Percentiles rank a stretch among this genome's conserved stretches.
Evolutionary conservation across 208 protist species (phyloP).

Genomic region (Acanthamoeba castellanii): DNA sequence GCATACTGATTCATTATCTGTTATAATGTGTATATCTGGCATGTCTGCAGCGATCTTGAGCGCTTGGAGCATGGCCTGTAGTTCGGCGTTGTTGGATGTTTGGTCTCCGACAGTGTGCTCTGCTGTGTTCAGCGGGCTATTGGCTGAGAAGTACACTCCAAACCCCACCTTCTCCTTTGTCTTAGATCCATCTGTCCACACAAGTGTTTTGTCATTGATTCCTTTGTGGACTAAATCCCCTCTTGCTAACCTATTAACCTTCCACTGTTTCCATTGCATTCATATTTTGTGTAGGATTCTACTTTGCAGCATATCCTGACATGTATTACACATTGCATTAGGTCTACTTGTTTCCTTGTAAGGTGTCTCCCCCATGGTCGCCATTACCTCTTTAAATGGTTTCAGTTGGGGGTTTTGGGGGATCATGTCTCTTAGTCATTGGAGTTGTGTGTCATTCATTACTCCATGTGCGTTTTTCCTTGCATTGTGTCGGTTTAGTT

Average conservation of each 20-base stretch:
- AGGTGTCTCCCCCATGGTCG: no score
- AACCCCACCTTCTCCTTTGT: neutral
- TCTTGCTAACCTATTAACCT: no score
- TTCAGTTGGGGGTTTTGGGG: neutral
- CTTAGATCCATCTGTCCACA: neutral
- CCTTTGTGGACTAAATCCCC: no score
- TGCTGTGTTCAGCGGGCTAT: neutral
- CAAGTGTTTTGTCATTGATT: neutral
- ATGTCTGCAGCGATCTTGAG: neutral
- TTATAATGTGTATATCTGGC: neutral
- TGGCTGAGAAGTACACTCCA: neutral
- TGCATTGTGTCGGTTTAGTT: neutral
- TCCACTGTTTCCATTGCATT: neutral
- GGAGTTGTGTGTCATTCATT: neutral
- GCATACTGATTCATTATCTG: neutral
- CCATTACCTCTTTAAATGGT: neutral
- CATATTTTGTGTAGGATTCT: neutral
- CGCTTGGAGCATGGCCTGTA: neutral
- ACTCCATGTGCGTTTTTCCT: neutral
- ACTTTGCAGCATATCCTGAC: no score
- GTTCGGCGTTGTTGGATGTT: neutral
- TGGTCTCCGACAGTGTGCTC: neutral
- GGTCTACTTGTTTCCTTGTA: no score
- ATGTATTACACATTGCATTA: no score
- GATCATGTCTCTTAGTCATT: neutral